phyloP scores from a whole-genome alignment of 176 grass and related monocot species.

The Alopecurus myosuroides region DNA sequence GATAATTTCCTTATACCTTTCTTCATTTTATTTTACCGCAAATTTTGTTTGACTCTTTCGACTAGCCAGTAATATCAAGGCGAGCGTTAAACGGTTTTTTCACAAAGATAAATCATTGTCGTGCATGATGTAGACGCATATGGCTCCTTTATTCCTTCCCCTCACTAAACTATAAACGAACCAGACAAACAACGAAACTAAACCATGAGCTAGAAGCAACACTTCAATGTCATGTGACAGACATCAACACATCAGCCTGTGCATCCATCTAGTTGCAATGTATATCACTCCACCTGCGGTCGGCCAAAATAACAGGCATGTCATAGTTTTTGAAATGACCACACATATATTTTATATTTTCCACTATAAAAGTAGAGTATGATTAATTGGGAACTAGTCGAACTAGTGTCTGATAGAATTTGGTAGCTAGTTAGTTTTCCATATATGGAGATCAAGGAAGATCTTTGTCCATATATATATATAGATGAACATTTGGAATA shows the following conservation, averaged over 20 bases:
- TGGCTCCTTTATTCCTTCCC: neutral
- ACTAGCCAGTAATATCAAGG: neutral
- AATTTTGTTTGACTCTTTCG: neutral
- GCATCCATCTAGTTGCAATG: neutral
- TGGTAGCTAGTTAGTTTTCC: neutral
- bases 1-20: neutral
- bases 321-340: slow-evolving; percentile 3
- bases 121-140: neutral
- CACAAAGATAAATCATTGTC: neutral
- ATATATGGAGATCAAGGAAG: neutral
- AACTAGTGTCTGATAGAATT: neutral
- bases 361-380: neutral
- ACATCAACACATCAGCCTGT: neutral
- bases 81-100: too few species aligned
- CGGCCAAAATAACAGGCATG: slow-evolving; percentile 9
- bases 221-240: neutral
- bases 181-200: neutral
- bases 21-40: neutral
- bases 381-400: neutral
- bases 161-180: neutral
- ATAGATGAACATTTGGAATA: neutral
- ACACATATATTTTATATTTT: neutral
- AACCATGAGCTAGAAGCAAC: neutral
- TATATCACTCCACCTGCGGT: neutral
- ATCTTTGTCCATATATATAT: neutral